Percentiles rank a stretch among this genome's conserved stretches.
phyloP scores from a whole-genome alignment of 768 basidiomycete genomes.

The Hortiboletus campestris region DNA sequence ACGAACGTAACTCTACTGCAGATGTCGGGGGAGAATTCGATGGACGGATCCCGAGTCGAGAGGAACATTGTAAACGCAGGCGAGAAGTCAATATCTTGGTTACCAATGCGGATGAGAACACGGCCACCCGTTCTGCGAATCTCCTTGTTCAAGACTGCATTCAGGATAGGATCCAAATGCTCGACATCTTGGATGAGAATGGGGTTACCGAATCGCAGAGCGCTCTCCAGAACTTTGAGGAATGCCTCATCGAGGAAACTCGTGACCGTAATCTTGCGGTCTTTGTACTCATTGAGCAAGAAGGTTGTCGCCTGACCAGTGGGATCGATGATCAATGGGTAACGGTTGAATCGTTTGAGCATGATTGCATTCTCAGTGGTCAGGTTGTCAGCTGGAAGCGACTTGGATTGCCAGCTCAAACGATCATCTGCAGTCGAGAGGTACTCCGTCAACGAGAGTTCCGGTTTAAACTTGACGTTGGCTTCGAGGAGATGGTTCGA shows the following conservation, averaged over 20 bases:
- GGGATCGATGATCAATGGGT: conserved; percentile 96
- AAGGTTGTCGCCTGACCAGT: conserved; percentile 96
- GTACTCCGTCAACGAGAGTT: conserved; percentile 92
- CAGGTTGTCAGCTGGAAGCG: conserved; percentile 91
- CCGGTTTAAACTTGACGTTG: conserved; percentile 86
- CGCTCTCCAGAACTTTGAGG: conserved; percentile 96
- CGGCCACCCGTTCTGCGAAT: conserved; percentile 95
- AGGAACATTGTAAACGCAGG: conserved; percentile 99
- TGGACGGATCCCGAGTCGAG: conserved; percentile 93
- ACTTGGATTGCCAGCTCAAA: conserved; percentile 92
- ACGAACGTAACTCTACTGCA: conserved; percentile 96
- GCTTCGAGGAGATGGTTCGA: conserved; percentile 84
- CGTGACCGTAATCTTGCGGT: conserved; percentile 96
- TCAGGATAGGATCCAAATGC: conserved; percentile 94
- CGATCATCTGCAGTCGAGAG: conserved; percentile 97
- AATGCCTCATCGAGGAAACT: conserved; percentile 99
- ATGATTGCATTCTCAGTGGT: conserved; percentile 99
- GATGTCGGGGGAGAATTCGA: conserved; percentile 97
- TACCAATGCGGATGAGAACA: conserved; percentile 93
- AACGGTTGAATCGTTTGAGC: conserved; percentile 96
- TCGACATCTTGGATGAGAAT: conserved; percentile 98
- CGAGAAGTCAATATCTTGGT: conserved; percentile 98
- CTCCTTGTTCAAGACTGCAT: conserved; percentile 96
- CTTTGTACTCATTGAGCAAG: conserved; percentile 91
- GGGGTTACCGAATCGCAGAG: conserved; percentile 98